Evolutionary conservation across 257 asterid species (phyloP), one percentile per base, ranked within the genome.

Genomic region (Nyctanthes arbortristis): DNA sequence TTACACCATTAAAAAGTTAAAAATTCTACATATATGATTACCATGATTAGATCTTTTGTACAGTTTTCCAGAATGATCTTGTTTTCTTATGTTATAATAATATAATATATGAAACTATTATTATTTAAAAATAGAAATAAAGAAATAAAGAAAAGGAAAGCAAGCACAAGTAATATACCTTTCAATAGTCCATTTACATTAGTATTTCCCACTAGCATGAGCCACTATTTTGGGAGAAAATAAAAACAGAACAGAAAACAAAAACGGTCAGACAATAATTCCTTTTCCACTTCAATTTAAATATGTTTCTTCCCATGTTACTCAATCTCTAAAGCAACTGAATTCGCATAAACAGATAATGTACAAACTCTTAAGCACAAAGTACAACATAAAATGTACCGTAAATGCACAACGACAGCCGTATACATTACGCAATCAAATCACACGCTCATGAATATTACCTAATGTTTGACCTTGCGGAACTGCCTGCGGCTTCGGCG

Each of bases 401-500:
- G 31, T 24, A 49, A 1, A 24, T 24, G 29, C 16, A 22, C 16
- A 1, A 52, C 24, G 8, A 10, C 14, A 52, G 10, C 2, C 5
- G 22, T 9, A 52, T 31, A 24, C 7, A 9, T 20, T 52, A 52
- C 8, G n/a, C n/a, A n/a, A n/a, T n/a, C n/a, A n/a, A n/a, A n/a
- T n/a, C n/a, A n/a, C n/a, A 52, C 24, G 10, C 28, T 8, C 24
- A 22, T 52, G 10, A 52, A 10, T 2, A 28, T 29, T 89, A 89
- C 96, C 92, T 75, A 60, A 80, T 39, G 57, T 56, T 35, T 70
- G 77, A 11, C 32, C 72, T 59, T 69, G 77, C 28, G 71, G 58
- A 12, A 62, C 18, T 5, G 73, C 18, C 8, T 52, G 57, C 47
- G 32, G 39, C 65, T 31, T 24, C 31, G 30, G 59, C n/a, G 59